Percentiles rank a stretch among this genome's conserved stretches.
Conservation (phyloP, 1,284 basidiomycete species). For the Athelia sp. region DNA sequence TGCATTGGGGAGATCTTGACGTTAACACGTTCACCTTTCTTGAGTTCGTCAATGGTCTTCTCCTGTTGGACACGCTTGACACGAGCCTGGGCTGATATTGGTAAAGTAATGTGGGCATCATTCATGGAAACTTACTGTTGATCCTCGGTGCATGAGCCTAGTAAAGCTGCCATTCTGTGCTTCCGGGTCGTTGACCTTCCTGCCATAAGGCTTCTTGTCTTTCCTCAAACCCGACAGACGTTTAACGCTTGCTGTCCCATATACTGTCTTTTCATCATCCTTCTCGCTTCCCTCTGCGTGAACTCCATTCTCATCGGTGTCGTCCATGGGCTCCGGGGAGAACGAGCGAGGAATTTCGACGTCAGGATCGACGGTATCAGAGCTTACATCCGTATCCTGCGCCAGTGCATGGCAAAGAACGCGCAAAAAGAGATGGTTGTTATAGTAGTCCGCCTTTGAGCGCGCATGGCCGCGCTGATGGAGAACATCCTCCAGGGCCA, state of each 20-base stretch:
- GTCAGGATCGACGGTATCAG: slow-evolving; percentile 11
- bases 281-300: slow-evolving; percentile 8
- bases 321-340: slow-evolving; percentile 30
- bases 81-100: slow-evolving; percentile 12
- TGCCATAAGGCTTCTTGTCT: slow-evolving; percentile 1
- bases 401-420: slow-evolving; percentile 54
- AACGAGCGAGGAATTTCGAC: slow-evolving; percentile 34
- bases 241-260: slow-evolving; percentile 19
- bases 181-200: background rate
- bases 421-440: slow-evolving; percentile 62
- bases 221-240: slow-evolving; percentile 18
- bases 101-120: slow-evolving; percentile 3
- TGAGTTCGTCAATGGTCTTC: slow-evolving; percentile 42
- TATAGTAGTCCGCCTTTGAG: slow-evolving; percentile 68
- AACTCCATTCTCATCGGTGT: slow-evolving; percentile 12
- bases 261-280: slow-evolving; percentile 24
- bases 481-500: slow-evolving; percentile 65
- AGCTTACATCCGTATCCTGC: slow-evolving; percentile 23
- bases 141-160: background rate
- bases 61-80: slow-evolving; percentile 23
- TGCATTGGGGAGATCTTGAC: slow-evolving; percentile 57
- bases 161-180: slow-evolving; percentile 1
- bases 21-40: slow-evolving; percentile 53
- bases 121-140: background rate
- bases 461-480: slow-evolving; percentile 49